Evolutionary conservation across 176 grass and related monocot genomes (phyloP), one percentile per base, ranked within the genome.

Genomic region (Raddia distichophylla): DNA sequence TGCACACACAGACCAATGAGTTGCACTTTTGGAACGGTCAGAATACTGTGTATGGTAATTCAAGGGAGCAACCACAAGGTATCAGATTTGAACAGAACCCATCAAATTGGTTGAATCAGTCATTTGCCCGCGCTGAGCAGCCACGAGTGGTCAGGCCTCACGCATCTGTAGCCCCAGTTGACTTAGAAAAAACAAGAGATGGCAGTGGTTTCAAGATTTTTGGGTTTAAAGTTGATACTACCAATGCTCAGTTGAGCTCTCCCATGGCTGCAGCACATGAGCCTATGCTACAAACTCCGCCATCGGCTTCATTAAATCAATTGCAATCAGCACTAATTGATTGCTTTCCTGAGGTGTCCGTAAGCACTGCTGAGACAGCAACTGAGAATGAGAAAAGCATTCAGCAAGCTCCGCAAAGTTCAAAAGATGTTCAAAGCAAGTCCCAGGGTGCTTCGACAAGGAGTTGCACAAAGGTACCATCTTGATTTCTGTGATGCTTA

Each of bases 401-500:
- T 79, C 87, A 90, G 49, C 89, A 88, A 78, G 64, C 69, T 74
- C 74, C 27, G 12, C 79, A 86, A 42, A 83, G 68, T 82, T 74
- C 56, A 65, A 97, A 94, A 80, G 87, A 97, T 58, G 64, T 52
- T 58, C 91, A 90, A 82, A 81, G 75, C 86, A 97, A 97, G 68
- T 62, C 84, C 17, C 91, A 88, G 11, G 54, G 82, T 68, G 67
- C 77, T 84, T 92, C 94, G 0, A 90, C 84, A 42, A 90, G 94
- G 77, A 97, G 94, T 70, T 97, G 94, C 63, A 97, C 91, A 40
- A 97, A 97, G 94, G 94, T 97, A 91, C 10, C 35, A 7, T 35
- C 4, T 11, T 79, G 48, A 56, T 77, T 60, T 48, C 17, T 40
- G 7, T 72, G 12, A 46, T 76, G 33, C 57, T 37, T 5, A 34